These are phyloP conservation scores for Scheffersomyces quercinus DNA, from an alignment of 1,139 yeast genomes.

Conservation along the genomic window DNA sequence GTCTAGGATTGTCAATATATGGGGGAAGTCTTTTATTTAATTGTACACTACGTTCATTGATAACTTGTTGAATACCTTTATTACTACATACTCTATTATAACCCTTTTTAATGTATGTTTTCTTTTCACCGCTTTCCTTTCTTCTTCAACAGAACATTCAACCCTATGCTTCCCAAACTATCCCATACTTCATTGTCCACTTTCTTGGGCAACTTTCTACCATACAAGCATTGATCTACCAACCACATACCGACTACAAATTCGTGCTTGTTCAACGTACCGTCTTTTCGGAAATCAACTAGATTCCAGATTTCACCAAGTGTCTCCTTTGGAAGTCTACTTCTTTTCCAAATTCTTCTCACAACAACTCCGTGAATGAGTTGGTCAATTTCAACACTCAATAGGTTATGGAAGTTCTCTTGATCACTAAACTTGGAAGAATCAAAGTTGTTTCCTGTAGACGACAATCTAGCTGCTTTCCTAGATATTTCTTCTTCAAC, in stretches of 20 bases:
- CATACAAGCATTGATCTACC: constrained; percentile 93
- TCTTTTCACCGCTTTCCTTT: constrained; percentile 23
- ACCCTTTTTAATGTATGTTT: no score
- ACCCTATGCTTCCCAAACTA: constrained; percentile 56
- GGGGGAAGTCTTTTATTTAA: no score
- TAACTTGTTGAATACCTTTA: no score
- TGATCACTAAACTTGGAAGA: constrained; percentile 16
- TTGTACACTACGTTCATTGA: no score
- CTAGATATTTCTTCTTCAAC: constrained; percentile 24
- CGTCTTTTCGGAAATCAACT: constrained; percentile 76
- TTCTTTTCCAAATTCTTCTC: constrained; percentile 75
- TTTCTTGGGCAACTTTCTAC: constrained; percentile 77
- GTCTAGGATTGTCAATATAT: no score
- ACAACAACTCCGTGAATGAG: constrained; percentile 70
- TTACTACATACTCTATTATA: no score
- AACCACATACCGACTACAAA: constrained; percentile 95
- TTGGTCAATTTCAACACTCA: constrained; percentile 34
- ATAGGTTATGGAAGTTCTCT: constrained; percentile 33
- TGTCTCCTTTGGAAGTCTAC: constrained; percentile 65
- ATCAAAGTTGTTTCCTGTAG: constrained; percentile 19
- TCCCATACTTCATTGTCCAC: constrained; percentile 64
- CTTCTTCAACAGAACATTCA: constrained; percentile 40
- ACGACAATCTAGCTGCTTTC: constrained; percentile 32
- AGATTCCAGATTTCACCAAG: constrained; percentile 73
- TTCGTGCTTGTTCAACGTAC: constrained; percentile 75